Conservation (phyloP, 805 yeast genomes). For the Starmerella bombicola region DNA sequence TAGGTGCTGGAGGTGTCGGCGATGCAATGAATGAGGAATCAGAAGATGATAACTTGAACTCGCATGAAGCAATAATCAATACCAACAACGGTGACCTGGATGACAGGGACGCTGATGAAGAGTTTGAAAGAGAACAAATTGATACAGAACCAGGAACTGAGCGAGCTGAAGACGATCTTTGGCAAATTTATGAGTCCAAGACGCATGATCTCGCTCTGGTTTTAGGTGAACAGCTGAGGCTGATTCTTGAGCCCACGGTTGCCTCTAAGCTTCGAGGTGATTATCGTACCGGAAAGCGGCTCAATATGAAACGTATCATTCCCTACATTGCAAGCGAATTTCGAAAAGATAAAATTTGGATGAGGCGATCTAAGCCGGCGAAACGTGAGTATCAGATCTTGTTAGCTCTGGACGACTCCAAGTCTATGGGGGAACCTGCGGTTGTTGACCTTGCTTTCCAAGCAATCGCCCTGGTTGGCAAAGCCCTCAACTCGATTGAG, state of each 20-base stretch:
- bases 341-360: slow-evolving; percentile 96
- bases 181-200: slow-evolving; percentile 74
- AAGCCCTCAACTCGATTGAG: slow-evolving; percentile 86
- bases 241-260: slow-evolving; percentile 87
- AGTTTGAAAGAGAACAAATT: not conserved
- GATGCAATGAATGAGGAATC: slow-evolving; percentile 16
- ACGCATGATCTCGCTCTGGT: slow-evolving; percentile 80
- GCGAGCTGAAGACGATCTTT: slow-evolving; percentile 38
- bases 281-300: slow-evolving; percentile 90
- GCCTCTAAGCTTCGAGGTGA: slow-evolving; percentile 95
- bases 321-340: slow-evolving; percentile 96
- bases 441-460: slow-evolving; percentile 88
- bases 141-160: not conserved
- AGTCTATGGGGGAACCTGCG: slow-evolving; percentile 90
- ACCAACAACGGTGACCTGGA: slow-evolving; percentile 8
- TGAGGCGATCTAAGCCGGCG: slow-evolving; percentile 92
- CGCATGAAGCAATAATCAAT: not conserved
- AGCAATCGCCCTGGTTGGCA: slow-evolving; percentile 83
- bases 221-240: slow-evolving; percentile 80
- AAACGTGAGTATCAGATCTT: slow-evolving; percentile 94
- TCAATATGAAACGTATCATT: slow-evolving; percentile 93
- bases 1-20: slow-evolving; percentile 23
- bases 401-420: slow-evolving; percentile 95
- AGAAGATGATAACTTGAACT: slow-evolving; percentile 24
- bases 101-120: slow-evolving; percentile 1